phyloP scores from a whole-genome alignment of 2,329 filamentous ascomycete genomes.

The Magnaporthiopsis incrustans region DNA sequence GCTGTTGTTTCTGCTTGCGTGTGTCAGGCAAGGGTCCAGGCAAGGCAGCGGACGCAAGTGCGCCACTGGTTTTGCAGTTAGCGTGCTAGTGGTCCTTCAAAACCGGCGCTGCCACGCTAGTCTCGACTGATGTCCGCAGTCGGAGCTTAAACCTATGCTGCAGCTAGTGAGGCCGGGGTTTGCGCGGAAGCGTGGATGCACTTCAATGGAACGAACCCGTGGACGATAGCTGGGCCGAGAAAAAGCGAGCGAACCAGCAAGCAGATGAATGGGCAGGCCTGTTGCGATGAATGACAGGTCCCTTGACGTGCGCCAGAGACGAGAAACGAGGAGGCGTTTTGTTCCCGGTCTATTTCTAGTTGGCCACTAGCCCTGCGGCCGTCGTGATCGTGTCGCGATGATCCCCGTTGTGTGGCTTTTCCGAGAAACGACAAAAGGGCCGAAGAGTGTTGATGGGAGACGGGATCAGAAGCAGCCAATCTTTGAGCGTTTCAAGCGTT shows the following conservation, averaged over 20 bases:
- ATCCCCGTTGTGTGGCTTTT: background rate
- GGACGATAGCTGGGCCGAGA: background rate
- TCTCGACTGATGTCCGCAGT: too few relatives aligned
- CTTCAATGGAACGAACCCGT: background rate
- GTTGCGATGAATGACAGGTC: background rate
- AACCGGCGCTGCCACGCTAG: too few relatives aligned
- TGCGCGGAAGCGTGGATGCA: too few relatives aligned
- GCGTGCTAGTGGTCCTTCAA: background rate
- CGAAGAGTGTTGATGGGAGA: too few relatives aligned
- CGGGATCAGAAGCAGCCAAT: background rate
- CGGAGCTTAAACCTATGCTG: background rate
- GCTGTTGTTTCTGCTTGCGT: background rate
- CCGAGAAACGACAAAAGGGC: background rate
- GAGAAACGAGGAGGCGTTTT: background rate
- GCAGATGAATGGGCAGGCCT: background rate
- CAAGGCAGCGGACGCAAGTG: background rate
- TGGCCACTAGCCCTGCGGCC: background rate
- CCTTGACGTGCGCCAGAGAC: background rate
- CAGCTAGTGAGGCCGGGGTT: too few relatives aligned
- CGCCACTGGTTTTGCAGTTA: background rate
- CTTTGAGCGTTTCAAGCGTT: background rate
- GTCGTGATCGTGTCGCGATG: background rate
- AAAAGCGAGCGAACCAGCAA: background rate
- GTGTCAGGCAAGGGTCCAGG: background rate
- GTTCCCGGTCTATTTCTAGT: background rate